A percentile compares a stretch with the other conserved stretches of the same genome.
Conservation (phyloP, 208 protist species). For the Histomonas meleagridis region DNA sequence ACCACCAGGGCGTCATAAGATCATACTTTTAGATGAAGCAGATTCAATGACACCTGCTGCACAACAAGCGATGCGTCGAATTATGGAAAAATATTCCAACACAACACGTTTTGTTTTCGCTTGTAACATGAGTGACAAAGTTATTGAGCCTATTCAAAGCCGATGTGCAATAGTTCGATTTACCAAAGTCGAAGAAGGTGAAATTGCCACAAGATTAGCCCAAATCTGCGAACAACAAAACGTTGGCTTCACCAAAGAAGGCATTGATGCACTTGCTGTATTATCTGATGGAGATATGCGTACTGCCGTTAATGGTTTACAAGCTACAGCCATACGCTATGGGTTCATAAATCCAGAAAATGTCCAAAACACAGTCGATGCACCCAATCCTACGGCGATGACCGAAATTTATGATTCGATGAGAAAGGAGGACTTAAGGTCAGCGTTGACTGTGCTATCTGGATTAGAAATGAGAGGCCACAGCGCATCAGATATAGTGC, state of each 20-base stretch:
- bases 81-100: slow-evolving; percentile 87
- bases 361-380: slow-evolving; percentile 79
- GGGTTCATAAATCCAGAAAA: slow-evolving; percentile 81
- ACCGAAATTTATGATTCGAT: not conserved
- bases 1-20: slow-evolving; percentile 58
- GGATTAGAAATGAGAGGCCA: not conserved
- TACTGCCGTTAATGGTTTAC: slow-evolving; percentile 84
- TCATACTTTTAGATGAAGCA: slow-evolving; percentile 65
- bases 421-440: not conserved
- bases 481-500: not conserved
- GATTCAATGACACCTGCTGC: slow-evolving; percentile 84
- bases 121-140: slow-evolving; percentile 92
- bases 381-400: not conserved
- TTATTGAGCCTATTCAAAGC: slow-evolving; percentile 97
- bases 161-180: slow-evolving; percentile 74
- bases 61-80: slow-evolving; percentile 89
- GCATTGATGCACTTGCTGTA: not conserved
- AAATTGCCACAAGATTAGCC: slow-evolving; percentile 4
- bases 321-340: slow-evolving; percentile 83
- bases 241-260: slow-evolving; percentile 50
- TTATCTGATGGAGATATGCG: slow-evolving; percentile 56
- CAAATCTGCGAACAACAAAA: slow-evolving; percentile 60
- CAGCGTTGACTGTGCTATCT: not conserved
- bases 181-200: slow-evolving; percentile 49
- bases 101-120: slow-evolving; percentile 94